Evolutionary conservation across 148 eudicot genomes (phyloP).

Genomic region (Amaranthus cruentus): DNA sequence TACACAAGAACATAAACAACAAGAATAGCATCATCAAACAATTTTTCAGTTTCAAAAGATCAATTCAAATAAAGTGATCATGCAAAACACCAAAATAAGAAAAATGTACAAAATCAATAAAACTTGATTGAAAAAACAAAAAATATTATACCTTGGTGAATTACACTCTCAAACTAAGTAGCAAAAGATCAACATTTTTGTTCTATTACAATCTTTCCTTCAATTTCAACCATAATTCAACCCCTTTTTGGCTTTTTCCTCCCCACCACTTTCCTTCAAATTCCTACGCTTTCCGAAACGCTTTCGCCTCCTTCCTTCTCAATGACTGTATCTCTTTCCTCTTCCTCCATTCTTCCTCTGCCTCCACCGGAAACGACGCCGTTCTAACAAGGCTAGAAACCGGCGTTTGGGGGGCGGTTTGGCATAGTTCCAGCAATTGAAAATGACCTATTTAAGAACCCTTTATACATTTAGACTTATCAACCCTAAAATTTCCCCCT

Average conservation of each 20-base stretch:
- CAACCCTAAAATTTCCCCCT: conserved; percentile 87
- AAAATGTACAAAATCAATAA: not conserved
- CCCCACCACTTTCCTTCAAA: conserved; percentile 26
- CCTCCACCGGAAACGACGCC: conserved; percentile 68
- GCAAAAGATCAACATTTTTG: conserved; percentile 38
- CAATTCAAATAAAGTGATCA: not conserved
- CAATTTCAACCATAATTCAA: conserved; percentile 31
- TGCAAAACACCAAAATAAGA: not conserved
- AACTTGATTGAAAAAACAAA: no score
- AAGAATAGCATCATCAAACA: not conserved
- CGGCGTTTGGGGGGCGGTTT: conserved; percentile 10
- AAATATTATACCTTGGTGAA: conserved; percentile 46
- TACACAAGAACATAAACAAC: not conserved
- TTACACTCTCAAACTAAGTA: conserved; percentile 55
- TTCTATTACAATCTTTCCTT: conserved; percentile 48
- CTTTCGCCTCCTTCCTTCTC: conserved; percentile 83
- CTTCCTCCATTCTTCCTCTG: conserved; percentile 87
- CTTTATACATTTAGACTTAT: conserved; percentile 37
- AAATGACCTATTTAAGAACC: conserved; percentile 53
- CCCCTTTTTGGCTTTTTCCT: conserved; percentile 11
- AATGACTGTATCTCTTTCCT: conserved; percentile 82
- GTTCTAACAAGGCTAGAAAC: conserved; percentile 49
- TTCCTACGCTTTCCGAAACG: conserved; percentile 76
- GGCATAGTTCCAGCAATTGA: conserved; percentile 61
- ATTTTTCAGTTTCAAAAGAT: not conserved